phyloP scores from a whole-genome alignment of 2,329 filamentous ascomycete species.

The Sporothrix inflata region DNA sequence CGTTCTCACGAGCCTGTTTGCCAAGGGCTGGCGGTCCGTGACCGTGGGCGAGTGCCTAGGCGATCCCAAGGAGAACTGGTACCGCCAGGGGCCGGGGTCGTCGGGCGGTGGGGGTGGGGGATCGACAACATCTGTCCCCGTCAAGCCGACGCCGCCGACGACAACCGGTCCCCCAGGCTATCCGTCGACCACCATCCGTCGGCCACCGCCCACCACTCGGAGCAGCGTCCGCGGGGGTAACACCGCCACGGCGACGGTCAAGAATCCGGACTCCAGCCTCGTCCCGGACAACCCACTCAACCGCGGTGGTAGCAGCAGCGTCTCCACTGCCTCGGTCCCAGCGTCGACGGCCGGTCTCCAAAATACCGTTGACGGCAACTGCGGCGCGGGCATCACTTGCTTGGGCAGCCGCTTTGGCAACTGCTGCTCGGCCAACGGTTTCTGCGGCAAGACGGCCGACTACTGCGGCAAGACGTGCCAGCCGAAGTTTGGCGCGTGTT shows the following conservation, averaged over 20 bases:
- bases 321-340: background rate
- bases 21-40: conserved; percentile 50
- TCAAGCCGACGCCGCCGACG: background rate
- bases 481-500: conserved; percentile 24
- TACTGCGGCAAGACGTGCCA: conserved; percentile 31
- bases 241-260: background rate
- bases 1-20: conserved; percentile 47
- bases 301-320: background rate
- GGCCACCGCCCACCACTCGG: background rate
- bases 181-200: conserved; percentile 23
- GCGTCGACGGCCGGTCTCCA: background rate
- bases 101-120: background rate
- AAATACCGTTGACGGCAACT: conserved; percentile 27
- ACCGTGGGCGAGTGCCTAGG: conserved; percentile 61
- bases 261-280: background rate
- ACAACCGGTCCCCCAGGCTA: background rate
- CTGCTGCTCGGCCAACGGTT: conserved; percentile 31
- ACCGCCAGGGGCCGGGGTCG: conserved; percentile 43
- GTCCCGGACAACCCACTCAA: conserved; percentile 15
- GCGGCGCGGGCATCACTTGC: conserved; percentile 30
- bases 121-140: conserved; percentile 29
- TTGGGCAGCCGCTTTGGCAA: conserved; percentile 27
- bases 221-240: background rate
- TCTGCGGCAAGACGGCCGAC: conserved; percentile 27
- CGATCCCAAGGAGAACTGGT: conserved; percentile 56